Evolutionary conservation across 768 basidiomycete species (phyloP), one percentile per base, ranked within the genome.

Genomic region (Boletellus emodensis): DNA sequence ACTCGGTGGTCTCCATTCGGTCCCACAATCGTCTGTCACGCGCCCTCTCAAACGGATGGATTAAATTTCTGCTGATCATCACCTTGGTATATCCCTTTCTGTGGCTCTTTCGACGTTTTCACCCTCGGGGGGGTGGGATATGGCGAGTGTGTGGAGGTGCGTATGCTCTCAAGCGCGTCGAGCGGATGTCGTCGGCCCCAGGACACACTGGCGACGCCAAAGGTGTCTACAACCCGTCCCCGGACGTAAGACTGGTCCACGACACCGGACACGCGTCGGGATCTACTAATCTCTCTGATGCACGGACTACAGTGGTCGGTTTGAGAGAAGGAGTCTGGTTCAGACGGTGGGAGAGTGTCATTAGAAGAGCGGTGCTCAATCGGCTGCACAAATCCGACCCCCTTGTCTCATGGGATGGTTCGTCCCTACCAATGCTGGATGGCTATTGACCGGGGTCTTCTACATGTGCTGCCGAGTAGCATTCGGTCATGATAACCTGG

Each of bases 131-230:
- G 9, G 90, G 90, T 6, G 90, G 86, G 0, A 69, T 72, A 11
- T 92, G 90, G 90, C 72, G 77, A 56, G 82, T 90, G 7, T 84
- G 83, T 46, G 89, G 89, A 17, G 82, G 82, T 13, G 87, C 84
- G 11, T 90, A 87, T 60, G 76, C 85, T n/a, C 69, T 90, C 40
- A 87, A 84, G 63, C 73, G 75, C 18, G 48, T 58, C 34, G 60
- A 58, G 17, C 52, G 49, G 57, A 60, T 55, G 55, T 51, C 41
- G 26, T 43, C 33, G 33, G 51, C 32, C 14, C 58, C 45, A n/a
- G 53, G 47, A 42, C 20, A 40, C 38, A 10, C 26, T 36, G 28
- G 12, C 14, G 51, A 55, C 38, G 5, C 8, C 44, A 55, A 56
- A 34, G 15, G 30, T 24, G 4, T 49, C 20, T 39, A 44, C 38